Evolutionary conservation across 352 stramenopile genomes (phyloP).

Genomic region (Pelagophyceae sp.): DNA sequence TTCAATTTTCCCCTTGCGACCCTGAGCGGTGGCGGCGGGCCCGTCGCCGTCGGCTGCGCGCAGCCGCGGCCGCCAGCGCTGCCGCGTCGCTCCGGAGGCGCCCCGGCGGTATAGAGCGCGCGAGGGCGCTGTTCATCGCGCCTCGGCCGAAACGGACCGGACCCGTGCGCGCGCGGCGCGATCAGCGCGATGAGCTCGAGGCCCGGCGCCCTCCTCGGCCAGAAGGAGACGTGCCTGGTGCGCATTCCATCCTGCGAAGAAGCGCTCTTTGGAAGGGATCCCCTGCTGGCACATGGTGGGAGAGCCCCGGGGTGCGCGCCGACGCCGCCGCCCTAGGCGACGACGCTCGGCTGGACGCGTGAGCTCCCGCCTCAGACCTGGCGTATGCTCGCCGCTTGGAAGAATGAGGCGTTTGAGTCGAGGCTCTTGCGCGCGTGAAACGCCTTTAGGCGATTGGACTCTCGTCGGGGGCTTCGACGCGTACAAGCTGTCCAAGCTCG

Average conservation of each 20-base stretch:
- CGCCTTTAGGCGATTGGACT: neutral
- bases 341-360: neutral
- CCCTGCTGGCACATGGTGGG: neutral
- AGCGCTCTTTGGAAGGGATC: neutral
- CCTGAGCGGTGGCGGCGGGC: too few species aligned
- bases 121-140: too few species aligned
- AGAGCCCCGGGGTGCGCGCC: neutral
- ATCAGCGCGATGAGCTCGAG: neutral
- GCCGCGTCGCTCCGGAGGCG: too few species aligned
- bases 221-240: neutral
- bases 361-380: too few species aligned
- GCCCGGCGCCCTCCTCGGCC: neutral
- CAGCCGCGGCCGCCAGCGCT: too few species aligned
- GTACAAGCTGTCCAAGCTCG: neutral
- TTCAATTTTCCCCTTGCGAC: too few species aligned
- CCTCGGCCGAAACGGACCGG: neutral
- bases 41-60: too few species aligned
- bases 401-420: too few species aligned
- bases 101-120: too few species aligned
- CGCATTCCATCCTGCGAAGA: neutral
- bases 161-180: too few species aligned
- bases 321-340: neutral
- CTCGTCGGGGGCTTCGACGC: neutral
- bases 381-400: too few species aligned
- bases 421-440: too few species aligned